Evolutionary conservation across 108 stramenopile genomes (phyloP), one percentile per base, ranked within the genome.

Genomic region (Schizochytrium sp.): DNA sequence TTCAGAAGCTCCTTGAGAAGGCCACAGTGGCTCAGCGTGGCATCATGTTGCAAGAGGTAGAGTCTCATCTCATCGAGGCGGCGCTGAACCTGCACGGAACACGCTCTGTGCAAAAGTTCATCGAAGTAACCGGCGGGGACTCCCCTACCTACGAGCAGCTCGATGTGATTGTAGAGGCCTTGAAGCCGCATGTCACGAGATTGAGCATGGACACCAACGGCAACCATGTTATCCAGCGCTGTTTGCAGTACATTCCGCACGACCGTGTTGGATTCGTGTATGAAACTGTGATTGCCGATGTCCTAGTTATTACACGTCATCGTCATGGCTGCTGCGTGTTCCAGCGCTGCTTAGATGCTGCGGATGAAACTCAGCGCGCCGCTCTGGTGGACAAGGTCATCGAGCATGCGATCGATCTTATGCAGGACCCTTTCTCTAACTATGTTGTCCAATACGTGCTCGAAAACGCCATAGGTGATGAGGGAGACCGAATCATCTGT

Each of bases 281-380:
- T 90, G 97, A 98, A 90, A 96, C 96, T 42, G 96, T 96, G 72
- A 96, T 96, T 28, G 93, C 92, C 46, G 94, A 95, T 69, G 97
- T 96, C 72, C 93, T 97, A 12, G 96, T 97, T 91, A 97, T 99
- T 76, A 97, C 97, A 58, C 96, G 97, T 87, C 97, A 98, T 92
- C 96, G 98, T 72, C 98, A 99, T 91, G 98, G 98, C 12, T 98
- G 98, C 91, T 98, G 98, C 88, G 98, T 98, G 72, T 97, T 99
- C 91, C 98, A 99, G 91, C 94, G 98, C 44, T 98, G 97, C 90
- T 92, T 99, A 8, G 97, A 98, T 87, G 97, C 97, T 41, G 96
- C 96, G 42, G 95, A 95, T 72, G 93, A 94, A 45, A 91, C 94
- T 2, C 96, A 97, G 1, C 93, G 98, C 57, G 92, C 95, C 46